Evolutionary conservation across 2,329 filamentous ascomycete genomes (phyloP).

Genomic region (Alternaria incomplexa): DNA sequence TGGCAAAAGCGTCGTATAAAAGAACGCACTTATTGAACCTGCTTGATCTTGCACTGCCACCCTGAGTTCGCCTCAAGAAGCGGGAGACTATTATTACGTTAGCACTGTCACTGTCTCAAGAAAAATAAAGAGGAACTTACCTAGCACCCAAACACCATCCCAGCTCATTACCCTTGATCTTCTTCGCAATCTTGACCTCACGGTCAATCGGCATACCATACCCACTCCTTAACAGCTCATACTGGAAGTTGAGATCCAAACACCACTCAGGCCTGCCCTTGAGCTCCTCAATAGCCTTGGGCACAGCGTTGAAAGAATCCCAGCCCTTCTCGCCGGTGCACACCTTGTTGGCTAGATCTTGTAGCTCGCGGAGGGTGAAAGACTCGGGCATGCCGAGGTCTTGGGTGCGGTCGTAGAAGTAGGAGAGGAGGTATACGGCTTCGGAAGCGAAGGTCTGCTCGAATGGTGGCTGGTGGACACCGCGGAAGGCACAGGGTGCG

Average conservation of each 20-base stretch:
- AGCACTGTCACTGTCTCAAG: constrained; percentile 33
- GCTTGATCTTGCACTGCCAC: constrained; percentile 85
- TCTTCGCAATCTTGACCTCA: constrained; percentile 98
- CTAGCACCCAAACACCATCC: constrained; percentile 98
- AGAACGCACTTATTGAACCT: constrained; percentile 64
- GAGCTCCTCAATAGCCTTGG: constrained; percentile 80
- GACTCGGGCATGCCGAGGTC: constrained; percentile 98
- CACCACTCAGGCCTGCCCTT: constrained; percentile 86
- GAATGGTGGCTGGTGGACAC: constrained; percentile 90
- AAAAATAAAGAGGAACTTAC: constrained; percentile 58
- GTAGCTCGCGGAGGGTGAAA: constrained; percentile 89
- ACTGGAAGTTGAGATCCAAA: constrained; percentile 95
- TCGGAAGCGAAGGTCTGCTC: constrained; percentile 90
- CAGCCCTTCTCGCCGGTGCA: constrained; percentile 79
- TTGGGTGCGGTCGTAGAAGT: constrained; percentile 95
- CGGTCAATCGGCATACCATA: constrained; percentile 98
- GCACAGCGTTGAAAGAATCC: constrained; percentile 79
- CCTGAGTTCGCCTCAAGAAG: constrained; percentile 81
- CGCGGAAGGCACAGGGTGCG: constrained; percentile 97
- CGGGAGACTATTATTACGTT: constrained; percentile 69
- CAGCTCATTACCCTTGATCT: constrained; percentile 95
- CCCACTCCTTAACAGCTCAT: constrained; percentile 88
- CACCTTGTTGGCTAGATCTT: constrained; percentile 82
- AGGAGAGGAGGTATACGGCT: constrained; percentile 95
- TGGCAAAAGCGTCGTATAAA: no score